Evolutionary conservation across 2,329 filamentous ascomycete species (phyloP), one percentile per base, ranked within the genome.

Genomic region (Xylariomycetidae sp.): DNA sequence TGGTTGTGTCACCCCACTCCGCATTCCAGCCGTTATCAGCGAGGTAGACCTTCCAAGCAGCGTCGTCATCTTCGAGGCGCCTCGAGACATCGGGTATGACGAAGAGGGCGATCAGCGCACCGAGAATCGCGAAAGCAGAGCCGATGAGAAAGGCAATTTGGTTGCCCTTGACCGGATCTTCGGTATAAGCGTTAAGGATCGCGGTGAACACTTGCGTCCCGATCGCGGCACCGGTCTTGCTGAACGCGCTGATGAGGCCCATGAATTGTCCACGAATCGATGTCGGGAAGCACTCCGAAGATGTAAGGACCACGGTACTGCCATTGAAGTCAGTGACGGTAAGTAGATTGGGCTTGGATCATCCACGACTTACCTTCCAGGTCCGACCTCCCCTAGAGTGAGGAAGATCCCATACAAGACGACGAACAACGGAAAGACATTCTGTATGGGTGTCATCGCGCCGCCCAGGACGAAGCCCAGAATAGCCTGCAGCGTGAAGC

Each of bases 111-210:
- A 68, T 53, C 2, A 68, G 24, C 0, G 59, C 64, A 6, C 70
- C 70, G 2, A 67, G 45, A 0, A 66, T 52, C 0, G 67, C 64
- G 47, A 74, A 72, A 0, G 54, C 67, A 1, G 64, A 61, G 0
- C 68, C 70, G 34, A 74, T 69, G 13, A 74, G 50, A 39, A 74
- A 73, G 0, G 64, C 64, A 0, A 59, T 65, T 35, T 71, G 68
- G 25, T 70, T 57, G 0, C 68, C 69, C 41, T 67, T 63, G 8
- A 58, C 48, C 1, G 58, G 50, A 17, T 63, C 54, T 10, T 56
- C 44, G 17, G 57, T 33, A 34, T 59, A 70, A 2, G 60, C 59
- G 32, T 63, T 58, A 19, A 70, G 61, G 27, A 75, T 73, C 0
- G 68, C 64, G 0, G 60, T 68, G 36, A 74, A 74, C 3, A 68